Conservation (phyloP, 179 eudicot genomes). For the Kewa caespitosa region DNA sequence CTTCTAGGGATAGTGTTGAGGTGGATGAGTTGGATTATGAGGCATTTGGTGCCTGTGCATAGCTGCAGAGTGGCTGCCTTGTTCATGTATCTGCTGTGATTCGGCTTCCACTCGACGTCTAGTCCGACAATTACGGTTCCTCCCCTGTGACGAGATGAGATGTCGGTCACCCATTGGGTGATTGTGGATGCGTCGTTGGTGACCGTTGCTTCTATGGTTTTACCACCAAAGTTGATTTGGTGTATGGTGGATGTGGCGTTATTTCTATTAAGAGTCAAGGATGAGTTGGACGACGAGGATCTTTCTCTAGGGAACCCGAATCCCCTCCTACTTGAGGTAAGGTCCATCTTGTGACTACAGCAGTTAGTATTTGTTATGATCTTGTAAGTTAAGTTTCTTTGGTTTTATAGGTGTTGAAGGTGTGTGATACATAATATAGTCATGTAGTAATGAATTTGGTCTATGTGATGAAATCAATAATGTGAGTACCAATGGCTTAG, state of each 20-base stretch:
- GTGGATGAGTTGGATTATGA: conserved; percentile 49
- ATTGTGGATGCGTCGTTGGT: conserved; percentile 36
- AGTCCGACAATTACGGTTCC: conserved; percentile 34
- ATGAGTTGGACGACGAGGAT: not conserved
- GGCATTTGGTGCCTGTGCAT: conserved; percentile 43
- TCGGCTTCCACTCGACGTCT: conserved; percentile 54
- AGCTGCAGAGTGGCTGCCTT: conserved; percentile 59
- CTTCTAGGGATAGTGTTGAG: conserved; percentile 40
- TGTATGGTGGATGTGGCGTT: conserved; percentile 1
- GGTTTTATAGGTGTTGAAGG: too few relatives aligned
- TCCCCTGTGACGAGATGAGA: conserved; percentile 11
- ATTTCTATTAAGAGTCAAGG: not conserved
- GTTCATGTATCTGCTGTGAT: conserved; percentile 27
- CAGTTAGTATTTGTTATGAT: too few relatives aligned
- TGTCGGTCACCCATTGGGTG: conserved; percentile 36
- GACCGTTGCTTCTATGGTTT: conserved; percentile 43
- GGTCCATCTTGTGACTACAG: too few relatives aligned
- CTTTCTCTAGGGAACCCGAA: too few relatives aligned
- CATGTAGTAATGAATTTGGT: too few relatives aligned
- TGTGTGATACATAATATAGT: too few relatives aligned
- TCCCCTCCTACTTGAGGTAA: not conserved
- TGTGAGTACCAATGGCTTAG: too few relatives aligned
- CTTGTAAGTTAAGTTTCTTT: too few relatives aligned
- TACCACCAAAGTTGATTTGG: not conserved
- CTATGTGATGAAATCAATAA: too few relatives aligned